Base-by-base conservation (phyloP, 768 basidiomycete genomes). In the Auricularia sp. region DNA sequence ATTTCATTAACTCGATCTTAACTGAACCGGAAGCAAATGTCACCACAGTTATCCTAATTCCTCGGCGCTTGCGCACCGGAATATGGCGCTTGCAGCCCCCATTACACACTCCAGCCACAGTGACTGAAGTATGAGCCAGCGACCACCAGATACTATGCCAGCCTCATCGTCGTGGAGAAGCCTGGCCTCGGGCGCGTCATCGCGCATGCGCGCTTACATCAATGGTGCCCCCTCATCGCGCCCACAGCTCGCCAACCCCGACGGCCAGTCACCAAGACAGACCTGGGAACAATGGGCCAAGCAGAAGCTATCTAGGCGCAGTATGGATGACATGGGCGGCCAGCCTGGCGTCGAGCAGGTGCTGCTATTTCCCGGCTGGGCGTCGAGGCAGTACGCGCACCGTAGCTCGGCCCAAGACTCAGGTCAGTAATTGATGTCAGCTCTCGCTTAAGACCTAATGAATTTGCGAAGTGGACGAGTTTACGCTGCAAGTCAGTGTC, bases 301-400 rank as follows among this genome's bases (percentile, higher is more conserved):
- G 3, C 79, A 85, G 74, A 87, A 81, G 71, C 77, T 84, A 0
- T 76, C 71, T 61, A 73, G 73, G 12, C 67, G 72, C 18, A 54
- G 62, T 60, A 67, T 61, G 65, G 69, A 67, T 66, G 62, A 68
- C 62, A 67, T 69, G 36, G 70, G 70, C 42, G 70, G 68, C 5
- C 58, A 66, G 42, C 63, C 68, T n/a, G 74, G 68, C 39, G 63
- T 70, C 18, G 86, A 88, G 68, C 77, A 77, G 47, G 70, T 88
- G 3, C 77, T 79, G 18, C 70, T 91, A 29, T 92, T 93, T 74
- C 91, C 91, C 3, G 90, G 91, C 2, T 93, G 90, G 89, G 91
- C 90, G 2, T 80, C 82, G 5, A 77, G 83, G 62, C 74, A 82
- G 35, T 84, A 83, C 70, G 61, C 44, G 29, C 60, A 65, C 42